These are phyloP conservation scores for Podaxis pistillaris DNA, from an alignment of 768 basidiomycete genomes.

Conservation along the genomic window DNA sequence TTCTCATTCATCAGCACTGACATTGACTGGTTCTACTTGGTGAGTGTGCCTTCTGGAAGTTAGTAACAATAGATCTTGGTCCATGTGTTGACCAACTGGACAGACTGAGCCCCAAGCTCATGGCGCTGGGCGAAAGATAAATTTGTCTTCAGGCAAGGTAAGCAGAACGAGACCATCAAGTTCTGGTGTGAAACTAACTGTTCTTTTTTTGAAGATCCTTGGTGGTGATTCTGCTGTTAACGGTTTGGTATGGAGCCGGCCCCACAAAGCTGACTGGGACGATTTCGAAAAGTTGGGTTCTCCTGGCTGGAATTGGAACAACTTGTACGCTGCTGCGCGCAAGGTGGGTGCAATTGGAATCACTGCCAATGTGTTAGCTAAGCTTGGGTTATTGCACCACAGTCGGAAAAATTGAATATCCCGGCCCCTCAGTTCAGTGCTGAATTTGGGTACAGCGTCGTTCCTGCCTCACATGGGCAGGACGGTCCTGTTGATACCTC, in stretches of 20 bases:
- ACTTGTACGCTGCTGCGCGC: slow-evolving; percentile 36
- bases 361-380: not conserved
- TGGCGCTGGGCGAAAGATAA: slow-evolving; percentile 38
- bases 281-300: slow-evolving; percentile 51
- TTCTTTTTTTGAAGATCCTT: slow-evolving; percentile 40
- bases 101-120: slow-evolving; percentile 46
- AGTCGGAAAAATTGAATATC: slow-evolving; percentile 28
- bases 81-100: not conserved
- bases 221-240: slow-evolving; percentile 72
- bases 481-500: slow-evolving; percentile 41
- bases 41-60: not conserved
- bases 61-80: slow-evolving; percentile 14
- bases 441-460: slow-evolving; percentile 24
- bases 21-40: slow-evolving; percentile 56
- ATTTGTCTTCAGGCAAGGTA: slow-evolving; percentile 66
- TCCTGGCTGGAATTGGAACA: slow-evolving; percentile 53
- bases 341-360: slow-evolving; percentile 14
- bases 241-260: slow-evolving; percentile 43
- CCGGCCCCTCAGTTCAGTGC: slow-evolving; percentile 26
- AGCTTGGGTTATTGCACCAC: slow-evolving; percentile 23
- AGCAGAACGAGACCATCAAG: not conserved
- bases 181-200: not conserved
- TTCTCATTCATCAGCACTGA: slow-evolving; percentile 42
- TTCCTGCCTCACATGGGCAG: slow-evolving; percentile 36
- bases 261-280: slow-evolving; percentile 28